Conservation (phyloP, 345 rosid genomes). For the Eucalyptus camaldulensis region DNA sequence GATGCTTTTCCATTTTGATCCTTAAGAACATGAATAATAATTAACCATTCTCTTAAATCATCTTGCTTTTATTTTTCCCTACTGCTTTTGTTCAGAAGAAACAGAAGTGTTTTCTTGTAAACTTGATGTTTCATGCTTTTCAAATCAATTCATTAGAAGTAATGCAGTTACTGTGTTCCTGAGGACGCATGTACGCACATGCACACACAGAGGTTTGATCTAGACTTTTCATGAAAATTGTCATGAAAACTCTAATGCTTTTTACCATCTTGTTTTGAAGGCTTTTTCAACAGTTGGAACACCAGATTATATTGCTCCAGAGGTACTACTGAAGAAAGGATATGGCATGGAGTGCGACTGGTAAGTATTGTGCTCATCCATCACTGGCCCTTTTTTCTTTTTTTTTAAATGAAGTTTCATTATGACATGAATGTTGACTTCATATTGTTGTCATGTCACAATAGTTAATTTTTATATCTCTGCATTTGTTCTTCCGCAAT, state of each 20-base stretch:
- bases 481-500: not conserved
- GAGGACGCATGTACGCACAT: not conserved
- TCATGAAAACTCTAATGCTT: not conserved
- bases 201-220: not conserved
- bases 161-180: not conserved
- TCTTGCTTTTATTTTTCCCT: not conserved
- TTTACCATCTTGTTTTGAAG: constrained; percentile 12
- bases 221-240: not conserved
- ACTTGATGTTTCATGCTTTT: not conserved
- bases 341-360: constrained; percentile 99
- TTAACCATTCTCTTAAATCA: not conserved
- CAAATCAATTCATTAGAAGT: not conserved
- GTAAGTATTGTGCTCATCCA: constrained; percentile 29
- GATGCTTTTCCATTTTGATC: not conserved
- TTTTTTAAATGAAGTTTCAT: not conserved
- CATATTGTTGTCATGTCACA: not conserved
- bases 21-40: not conserved
- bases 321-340: constrained; percentile 91
- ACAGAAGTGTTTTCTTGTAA: not conserved
- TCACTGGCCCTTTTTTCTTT: not conserved
- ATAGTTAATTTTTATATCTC: not conserved
- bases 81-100: not conserved
- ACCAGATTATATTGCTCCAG: constrained; percentile 96
- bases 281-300: constrained; percentile 99
- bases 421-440: not conserved